Base-by-base conservation (phyloP, 83 land plant species). In the Diphasiastrum complanatum region DNA sequence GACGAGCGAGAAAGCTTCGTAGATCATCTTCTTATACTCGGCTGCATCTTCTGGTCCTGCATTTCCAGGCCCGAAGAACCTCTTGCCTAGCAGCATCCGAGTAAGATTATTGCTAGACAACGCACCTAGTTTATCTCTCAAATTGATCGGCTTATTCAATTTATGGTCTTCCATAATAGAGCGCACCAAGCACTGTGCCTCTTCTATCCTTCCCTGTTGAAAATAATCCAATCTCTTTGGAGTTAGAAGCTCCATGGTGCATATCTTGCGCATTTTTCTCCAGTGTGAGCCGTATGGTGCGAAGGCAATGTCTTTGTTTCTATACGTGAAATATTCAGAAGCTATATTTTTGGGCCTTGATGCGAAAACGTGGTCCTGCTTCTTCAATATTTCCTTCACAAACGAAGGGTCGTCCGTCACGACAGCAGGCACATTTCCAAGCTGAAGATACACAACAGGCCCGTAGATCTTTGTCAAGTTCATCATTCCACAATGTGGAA, bases 41-140 rank as follows among this genome's bases (percentile, higher is more conserved):
- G 36, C 47, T 2, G 61, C 46, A 14, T 57, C n/a, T 2, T 30
- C 41, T 24, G 61, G 61, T 5, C 61, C 61, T 2, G 61, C 61
- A 33, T 57, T 33, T 4, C 46, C 47, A 2, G 18, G 23, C 1
- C 61, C 57, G 19, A 3, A 47, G 3, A 47, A 65, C 19, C 74
- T 51, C 35, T 65, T 55, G 31, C 74, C 74, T 40, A 64, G 47
- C 5, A 71, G 24, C 74, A 71, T 71, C 14, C 74, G 33, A 16
- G 71, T 52, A 19, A 71, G 71, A 24, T 43, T 48, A 31, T 71
- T 71, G 63, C 71, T 65, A 14, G 74, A 26, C 31, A 71, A 33
- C 10, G 53, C 20, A 14, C 74, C 74, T 33, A 71, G 65, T 1
- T 29, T 18, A 33, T 65, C 29, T 19, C 74, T 26, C 48, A 71